Conservation (phyloP, 768 basidiomycete species). For the Auricularia heimuer region DNA sequence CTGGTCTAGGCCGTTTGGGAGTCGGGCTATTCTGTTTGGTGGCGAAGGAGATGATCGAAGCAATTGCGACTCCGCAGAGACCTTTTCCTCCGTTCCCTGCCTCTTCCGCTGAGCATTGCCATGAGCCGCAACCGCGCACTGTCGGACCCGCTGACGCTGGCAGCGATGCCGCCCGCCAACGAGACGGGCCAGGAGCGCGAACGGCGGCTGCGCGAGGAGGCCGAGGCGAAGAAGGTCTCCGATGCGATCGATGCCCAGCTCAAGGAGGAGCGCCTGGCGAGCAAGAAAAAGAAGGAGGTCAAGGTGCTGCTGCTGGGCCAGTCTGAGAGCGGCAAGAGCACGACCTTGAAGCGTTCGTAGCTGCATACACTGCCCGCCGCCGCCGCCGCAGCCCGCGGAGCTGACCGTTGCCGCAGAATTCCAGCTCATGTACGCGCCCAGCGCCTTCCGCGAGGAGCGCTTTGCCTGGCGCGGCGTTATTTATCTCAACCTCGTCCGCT, state of each 20-base stretch:
- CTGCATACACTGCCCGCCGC: conserved; percentile 1
- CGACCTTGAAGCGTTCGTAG: conserved; percentile 38
- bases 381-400: conserved; percentile 7
- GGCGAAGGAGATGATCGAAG: too few species aligned
- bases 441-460: conserved; percentile 67
- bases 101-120: conserved; percentile 22
- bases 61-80: not conserved
- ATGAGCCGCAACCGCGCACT: conserved; percentile 42
- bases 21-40: too few species aligned
- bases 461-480: conserved; percentile 83
- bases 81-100: not conserved
- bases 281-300: conserved; percentile 51
- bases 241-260: conserved; percentile 76
- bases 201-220: conserved; percentile 52
- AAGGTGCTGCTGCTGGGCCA: conserved; percentile 76
- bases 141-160: conserved; percentile 63
- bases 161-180: conserved; percentile 58
- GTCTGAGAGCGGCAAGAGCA: conserved; percentile 85
- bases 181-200: conserved; percentile 63
- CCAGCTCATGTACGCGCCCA: conserved; percentile 69
- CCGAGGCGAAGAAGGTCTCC: conserved; percentile 62
- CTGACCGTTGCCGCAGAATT: conserved; percentile 44
- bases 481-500: conserved; percentile 80
- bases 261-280: conserved; percentile 50
- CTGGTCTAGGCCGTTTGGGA: too few species aligned